These are phyloP conservation scores for Plasmodium sp. DNA, from an alignment of 169 alveolate genomes.

Conservation along the genomic window DNA sequence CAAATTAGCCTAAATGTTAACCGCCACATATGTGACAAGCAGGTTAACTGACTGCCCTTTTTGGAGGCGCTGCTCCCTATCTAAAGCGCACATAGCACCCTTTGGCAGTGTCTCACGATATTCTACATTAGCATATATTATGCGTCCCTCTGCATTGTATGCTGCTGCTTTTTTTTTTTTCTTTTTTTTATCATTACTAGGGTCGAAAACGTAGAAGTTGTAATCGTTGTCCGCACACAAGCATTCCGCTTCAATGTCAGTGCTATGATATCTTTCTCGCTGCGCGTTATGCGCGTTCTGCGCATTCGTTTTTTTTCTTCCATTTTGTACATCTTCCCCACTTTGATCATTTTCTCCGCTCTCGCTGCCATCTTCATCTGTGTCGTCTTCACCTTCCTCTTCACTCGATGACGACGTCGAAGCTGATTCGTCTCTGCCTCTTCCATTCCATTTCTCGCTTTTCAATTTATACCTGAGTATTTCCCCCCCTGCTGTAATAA, in stretches of 20 bases:
- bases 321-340: not conserved
- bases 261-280: conserved; percentile 33
- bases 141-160: not conserved
- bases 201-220: conserved; percentile 66
- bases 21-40: not conserved
- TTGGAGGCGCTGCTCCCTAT: not conserved
- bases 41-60: not conserved
- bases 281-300: not conserved
- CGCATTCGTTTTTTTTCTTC: conserved; percentile 17
- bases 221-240: conserved; percentile 65
- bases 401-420: conserved; percentile 27
- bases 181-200: conserved; percentile 32
- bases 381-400: not conserved
- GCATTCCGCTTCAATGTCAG: conserved; percentile 41
- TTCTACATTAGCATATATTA: not conserved
- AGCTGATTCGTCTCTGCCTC: not conserved
- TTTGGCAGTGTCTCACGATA: not conserved
- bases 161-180: not conserved
- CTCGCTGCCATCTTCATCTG: not conserved
- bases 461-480: conserved; percentile 36
- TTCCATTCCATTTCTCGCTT: not conserved
- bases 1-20: not conserved
- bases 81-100: not conserved
- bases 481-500: conserved; percentile 53
- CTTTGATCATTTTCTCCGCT: not conserved